Evolutionary conservation across 257 asterid genomes (phyloP).

Genomic region (Rubia yunnanensis): DNA sequence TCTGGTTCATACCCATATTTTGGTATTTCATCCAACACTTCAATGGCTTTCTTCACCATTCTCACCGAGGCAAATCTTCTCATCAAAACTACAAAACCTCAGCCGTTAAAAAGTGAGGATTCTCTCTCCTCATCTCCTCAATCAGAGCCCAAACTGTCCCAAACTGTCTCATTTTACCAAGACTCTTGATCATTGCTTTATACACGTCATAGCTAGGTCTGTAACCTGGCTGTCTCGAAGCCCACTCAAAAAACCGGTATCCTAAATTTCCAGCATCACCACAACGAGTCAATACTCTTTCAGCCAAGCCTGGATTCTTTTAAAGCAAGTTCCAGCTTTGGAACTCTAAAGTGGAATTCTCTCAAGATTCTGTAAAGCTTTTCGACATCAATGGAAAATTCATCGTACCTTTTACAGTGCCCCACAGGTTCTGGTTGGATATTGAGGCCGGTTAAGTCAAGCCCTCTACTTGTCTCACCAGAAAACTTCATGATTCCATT

Average conservation of each 20-base stretch:
- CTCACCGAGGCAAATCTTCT: constrained; percentile 83
- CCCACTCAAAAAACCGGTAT: constrained; percentile 77
- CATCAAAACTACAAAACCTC: constrained; percentile 77
- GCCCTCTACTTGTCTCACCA: constrained; percentile 25
- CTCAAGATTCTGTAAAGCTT: constrained; percentile 56
- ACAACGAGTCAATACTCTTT: constrained; percentile 80
- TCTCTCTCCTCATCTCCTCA: constrained; percentile 88
- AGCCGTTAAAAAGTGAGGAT: constrained; percentile 52
- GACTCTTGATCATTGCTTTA: constrained; percentile 63
- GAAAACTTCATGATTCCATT: constrained; percentile 7
- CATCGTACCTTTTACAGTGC: constrained; percentile 41
- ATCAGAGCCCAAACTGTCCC: constrained; percentile 96
- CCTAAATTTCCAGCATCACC: constrained; percentile 96
- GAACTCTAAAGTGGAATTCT: constrained; percentile 67
- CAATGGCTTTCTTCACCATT: constrained; percentile 88
- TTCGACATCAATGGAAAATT: constrained; percentile 71
- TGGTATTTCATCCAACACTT: constrained; percentile 91
- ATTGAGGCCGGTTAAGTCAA: constrained; percentile 40
- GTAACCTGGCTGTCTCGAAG: constrained; percentile 69
- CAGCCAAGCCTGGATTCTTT: constrained; percentile 75
- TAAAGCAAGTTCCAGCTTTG: constrained; percentile 84
- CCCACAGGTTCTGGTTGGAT: constrained; percentile 18
- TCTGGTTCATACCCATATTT: constrained; percentile 84
- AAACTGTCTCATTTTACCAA: constrained; percentile 88
- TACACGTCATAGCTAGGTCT: constrained; percentile 70